These are phyloP conservation scores for Cryphonectria naterciae DNA, from an alignment of 2,329 filamentous ascomycete species.

Conservation along the genomic window DNA sequence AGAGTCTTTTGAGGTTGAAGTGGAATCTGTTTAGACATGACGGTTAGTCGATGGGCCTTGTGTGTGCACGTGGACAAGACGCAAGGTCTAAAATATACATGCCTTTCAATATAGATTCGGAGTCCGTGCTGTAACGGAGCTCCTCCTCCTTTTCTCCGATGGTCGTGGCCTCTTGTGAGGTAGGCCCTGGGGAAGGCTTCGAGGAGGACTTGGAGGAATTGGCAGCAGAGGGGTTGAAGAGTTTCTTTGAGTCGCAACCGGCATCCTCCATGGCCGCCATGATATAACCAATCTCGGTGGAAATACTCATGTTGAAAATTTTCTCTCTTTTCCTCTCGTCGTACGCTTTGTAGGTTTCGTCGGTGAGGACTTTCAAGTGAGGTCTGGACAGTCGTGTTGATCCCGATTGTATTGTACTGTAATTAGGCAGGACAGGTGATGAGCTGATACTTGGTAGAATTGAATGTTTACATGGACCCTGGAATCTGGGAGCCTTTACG, in stretches of 20 bases:
- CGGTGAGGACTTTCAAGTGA: not conserved
- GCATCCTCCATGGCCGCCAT: slow-evolving; percentile 27
- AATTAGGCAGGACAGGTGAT: not conserved
- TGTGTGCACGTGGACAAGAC: not conserved
- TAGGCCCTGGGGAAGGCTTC: not conserved
- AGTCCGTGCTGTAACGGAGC: slow-evolving; percentile 22
- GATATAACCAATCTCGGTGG: slow-evolving; percentile 21
- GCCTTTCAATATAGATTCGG: slow-evolving; percentile 20
- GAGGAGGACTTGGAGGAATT: not conserved
- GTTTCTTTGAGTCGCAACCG: slow-evolving; percentile 7
- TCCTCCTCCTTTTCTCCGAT: not conserved
- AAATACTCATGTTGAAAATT: slow-evolving; percentile 1
- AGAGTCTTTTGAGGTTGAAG: not conserved
- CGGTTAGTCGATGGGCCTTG: not conserved
- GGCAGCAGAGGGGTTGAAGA: not conserved
- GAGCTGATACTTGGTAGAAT: not conserved
- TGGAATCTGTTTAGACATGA: not conserved
- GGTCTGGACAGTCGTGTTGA: not conserved
- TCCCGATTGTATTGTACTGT: not conserved
- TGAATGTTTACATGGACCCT: too few relatives aligned
- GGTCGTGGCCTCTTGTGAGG: not conserved
- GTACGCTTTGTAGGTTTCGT: not conserved
- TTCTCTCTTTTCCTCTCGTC: not conserved
- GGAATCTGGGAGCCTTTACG: not conserved
- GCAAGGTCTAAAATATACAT: not conserved